Evolutionary conservation across 345 rosid species (phyloP).

Genomic region (Euphorbia tirucalli): DNA sequence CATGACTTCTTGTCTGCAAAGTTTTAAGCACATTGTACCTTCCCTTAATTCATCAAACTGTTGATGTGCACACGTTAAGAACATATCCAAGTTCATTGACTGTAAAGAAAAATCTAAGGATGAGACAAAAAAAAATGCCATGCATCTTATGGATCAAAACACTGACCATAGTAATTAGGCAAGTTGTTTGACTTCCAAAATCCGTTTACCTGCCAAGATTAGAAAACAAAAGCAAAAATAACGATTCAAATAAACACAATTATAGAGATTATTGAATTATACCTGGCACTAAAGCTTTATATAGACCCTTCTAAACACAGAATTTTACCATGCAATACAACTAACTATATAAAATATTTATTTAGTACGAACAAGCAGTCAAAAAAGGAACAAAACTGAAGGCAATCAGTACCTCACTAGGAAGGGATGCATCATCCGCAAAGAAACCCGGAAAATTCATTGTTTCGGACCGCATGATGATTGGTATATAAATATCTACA

Average conservation of each 20-base stretch:
- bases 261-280: neutral
- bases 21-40: neutral
- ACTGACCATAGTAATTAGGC: slow-evolving; percentile 43
- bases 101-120: neutral
- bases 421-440: slow-evolving; percentile 30
- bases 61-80: neutral
- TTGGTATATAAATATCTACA: slow-evolving; percentile 5
- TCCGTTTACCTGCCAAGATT: slow-evolving; percentile 39
- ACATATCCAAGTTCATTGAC: slow-evolving; percentile 3
- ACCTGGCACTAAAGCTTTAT: neutral
- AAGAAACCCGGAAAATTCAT: slow-evolving; percentile 35
- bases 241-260: neutral
- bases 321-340: neutral
- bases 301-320: neutral
- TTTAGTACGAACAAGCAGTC: neutral
- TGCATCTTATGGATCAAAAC: neutral
- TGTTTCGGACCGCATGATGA: slow-evolving; percentile 37
- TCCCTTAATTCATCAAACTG: neutral
- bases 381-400: neutral
- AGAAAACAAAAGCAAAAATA: slow-evolving; percentile 16
- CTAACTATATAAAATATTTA: neutral
- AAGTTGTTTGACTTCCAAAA: slow-evolving; percentile 42
- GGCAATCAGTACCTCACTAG: slow-evolving; percentile 36
- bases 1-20: neutral
- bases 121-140: neutral